A percentile compares a stretch with the other conserved stretches of the same genome.
Evolutionary conservation across 257 asterid species (phyloP).

Genomic region (Fraxinus excelsior): DNA sequence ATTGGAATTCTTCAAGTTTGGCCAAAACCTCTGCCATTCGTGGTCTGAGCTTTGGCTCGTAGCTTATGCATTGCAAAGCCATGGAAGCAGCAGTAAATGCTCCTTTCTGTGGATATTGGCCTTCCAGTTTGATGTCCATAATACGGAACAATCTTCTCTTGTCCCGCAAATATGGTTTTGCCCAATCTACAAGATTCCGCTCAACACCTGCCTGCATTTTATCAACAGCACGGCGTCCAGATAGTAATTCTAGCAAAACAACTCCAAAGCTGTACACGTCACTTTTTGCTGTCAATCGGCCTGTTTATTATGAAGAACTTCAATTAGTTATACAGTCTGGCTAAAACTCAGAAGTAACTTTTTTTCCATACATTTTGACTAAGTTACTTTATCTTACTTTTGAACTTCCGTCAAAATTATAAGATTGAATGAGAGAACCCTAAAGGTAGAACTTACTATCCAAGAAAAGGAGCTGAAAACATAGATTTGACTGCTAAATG

Average conservation of each 20-base stretch:
- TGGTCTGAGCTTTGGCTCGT: constrained; percentile 56
- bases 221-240: constrained; percentile 69
- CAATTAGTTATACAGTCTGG: neutral
- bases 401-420: neutral
- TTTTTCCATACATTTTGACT: neutral
- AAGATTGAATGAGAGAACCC: too few relatives aligned
- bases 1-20: constrained; percentile 50
- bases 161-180: constrained; percentile 62
- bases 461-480: too few relatives aligned
- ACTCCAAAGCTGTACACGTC: constrained; percentile 77
- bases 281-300: constrained; percentile 63
- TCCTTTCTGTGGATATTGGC: constrained; percentile 69
- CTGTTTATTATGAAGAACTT: constrained; percentile 27
- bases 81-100: constrained; percentile 53
- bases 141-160: constrained; percentile 57
- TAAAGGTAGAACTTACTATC: neutral
- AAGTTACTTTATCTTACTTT: neutral
- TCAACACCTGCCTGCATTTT: constrained; percentile 48
- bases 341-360: neutral
- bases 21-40: constrained; percentile 59
- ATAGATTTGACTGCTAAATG: neutral
- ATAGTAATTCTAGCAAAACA: constrained; percentile 58
- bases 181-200: constrained; percentile 72
- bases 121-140: constrained; percentile 67
- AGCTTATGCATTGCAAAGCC: constrained; percentile 52